Evolutionary conservation across 1,284 basidiomycete species (phyloP), one percentile per base, ranked within the genome.

Genomic region (Malassezia furfur): DNA sequence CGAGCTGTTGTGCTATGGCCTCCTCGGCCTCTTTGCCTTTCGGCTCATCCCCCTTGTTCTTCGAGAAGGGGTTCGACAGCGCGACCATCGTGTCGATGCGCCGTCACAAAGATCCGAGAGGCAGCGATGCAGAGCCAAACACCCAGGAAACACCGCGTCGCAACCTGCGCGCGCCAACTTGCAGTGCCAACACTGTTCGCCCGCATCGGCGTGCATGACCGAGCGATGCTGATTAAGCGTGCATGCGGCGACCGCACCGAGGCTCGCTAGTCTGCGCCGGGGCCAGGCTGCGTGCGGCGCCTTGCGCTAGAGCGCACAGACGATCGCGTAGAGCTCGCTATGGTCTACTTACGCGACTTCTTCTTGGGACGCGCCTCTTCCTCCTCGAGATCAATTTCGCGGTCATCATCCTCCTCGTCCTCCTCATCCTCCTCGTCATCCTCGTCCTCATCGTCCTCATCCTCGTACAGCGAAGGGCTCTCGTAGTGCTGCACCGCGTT

Each of bases 311-410:
- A 10, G 25, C 25, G 25, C 25, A 28, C 25, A 28, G 25, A 28
- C 25, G 25, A 28, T 28, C 25, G 25, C 25, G 25, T 28, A 28
- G 25, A 30, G 44, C 28, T 46, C 5, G 44, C 11, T 17, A 31
- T 12, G 15, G 30, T 19, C 25, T 47, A 47, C 31, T 47, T 32
- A 58, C 67, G 70, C 46, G 59, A 31, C 64, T 69, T 70, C 60
- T 70, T 70, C 56, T 60, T 59, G 14, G 70, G 65, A 12, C 63
- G 66, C 54, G 60, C 36, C 40, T 68, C 66, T 30, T 67, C 64
- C 31, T 62, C 68, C 56, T 70, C 70, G 25, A 70, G 60, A 49
- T 74, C 69, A 41, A 70, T 67, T 57, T 73, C 69, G 9, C 51
- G 59, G 1, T 65, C 69, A 14, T 65, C 64, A 19, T 72, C 65